Evolutionary conservation across 2,329 filamentous ascomycete genomes (phyloP).

Genomic region (Exophiala spinifera): DNA sequence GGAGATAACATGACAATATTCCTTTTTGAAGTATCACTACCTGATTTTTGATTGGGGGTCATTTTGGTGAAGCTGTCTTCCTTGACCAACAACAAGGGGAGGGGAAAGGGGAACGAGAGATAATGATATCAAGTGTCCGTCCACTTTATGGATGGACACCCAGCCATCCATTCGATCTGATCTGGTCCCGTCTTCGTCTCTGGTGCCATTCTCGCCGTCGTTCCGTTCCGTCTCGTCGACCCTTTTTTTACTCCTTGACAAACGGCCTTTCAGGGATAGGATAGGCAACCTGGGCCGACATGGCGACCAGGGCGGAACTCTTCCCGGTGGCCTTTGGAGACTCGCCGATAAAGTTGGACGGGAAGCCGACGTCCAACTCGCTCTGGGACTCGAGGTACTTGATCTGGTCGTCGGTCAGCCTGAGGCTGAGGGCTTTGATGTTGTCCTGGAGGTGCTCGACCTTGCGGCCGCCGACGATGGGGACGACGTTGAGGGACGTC

Average conservation of each 20-base stretch:
- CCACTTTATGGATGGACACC: no score
- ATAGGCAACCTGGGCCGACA: conserved; percentile 11
- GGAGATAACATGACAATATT: no score
- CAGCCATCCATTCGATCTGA: no score
- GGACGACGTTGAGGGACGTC: conserved; percentile 68
- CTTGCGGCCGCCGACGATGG: conserved; percentile 68
- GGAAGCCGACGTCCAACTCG: conserved; percentile 58
- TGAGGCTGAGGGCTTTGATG: conserved; percentile 61
- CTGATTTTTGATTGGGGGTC: no score
- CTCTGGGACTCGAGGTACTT: conserved; percentile 52
- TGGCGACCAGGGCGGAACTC: neutral
- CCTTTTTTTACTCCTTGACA: conserved; percentile 1
- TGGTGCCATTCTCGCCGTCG: no score
- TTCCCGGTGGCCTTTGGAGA: conserved; percentile 6
- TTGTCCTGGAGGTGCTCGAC: conserved; percentile 67
- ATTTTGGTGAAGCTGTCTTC: no score
- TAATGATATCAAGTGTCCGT: no score
- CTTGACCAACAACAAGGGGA: no score
- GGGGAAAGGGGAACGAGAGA: no score
- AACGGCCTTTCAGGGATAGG: conserved; percentile 1
- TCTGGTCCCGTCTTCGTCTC: no score
- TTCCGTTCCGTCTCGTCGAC: no score
- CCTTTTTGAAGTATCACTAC: no score
- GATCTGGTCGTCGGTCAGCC: conserved; percentile 53
- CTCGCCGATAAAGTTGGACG: conserved; percentile 38